Base-by-base conservation (phyloP, 1,284 basidiomycete species). In the Chondrostereum purpureum region DNA sequence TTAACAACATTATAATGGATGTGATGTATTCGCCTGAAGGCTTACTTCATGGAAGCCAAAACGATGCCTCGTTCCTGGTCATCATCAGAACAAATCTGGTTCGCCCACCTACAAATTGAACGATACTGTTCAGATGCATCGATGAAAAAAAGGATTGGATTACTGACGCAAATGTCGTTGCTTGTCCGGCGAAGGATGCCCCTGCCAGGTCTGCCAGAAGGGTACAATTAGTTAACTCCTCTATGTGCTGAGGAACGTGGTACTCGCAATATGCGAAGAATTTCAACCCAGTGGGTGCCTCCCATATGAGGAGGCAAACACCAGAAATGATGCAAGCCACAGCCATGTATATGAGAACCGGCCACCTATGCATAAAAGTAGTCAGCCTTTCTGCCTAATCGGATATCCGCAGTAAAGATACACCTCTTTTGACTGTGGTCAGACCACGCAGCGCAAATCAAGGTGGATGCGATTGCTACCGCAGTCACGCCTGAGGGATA, bases 81-180 rank as follows among this genome's bases (percentile, higher is more conserved):
- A 55, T 84, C 78, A 52, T 82, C 78, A 11, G 75, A 72, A 45
- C 82, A 82, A 47, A 83, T 79, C 56, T 83, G 78, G 57, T 85
- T 84, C 22, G 79, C 79, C 81, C 82, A 81, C n/a, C 78, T 67
- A 46, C n/a, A n/a, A n/a, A n/a, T 23, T 13, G 6, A 40, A 39
- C 16, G 8, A 20, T 40, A 34, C 13, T 14, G 16, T 35, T 13
- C 10, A 14, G n/a, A 12, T 31, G 8, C 27, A 8, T 31, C 27
- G 27, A 35, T 14, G 19, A 39, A 19, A 19, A 10, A 13, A 42
- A 17, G 39, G 36, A 46, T 5, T 3, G 16, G 42, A 44, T 23
- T n/a, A 68, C 76, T 47, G 53, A 80, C 73, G 78, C 78, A 55
- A 83, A 83, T 4, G 80, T 84, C 10, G 78, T 80, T 11, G 80